Evolutionary conservation across 805 yeast species (phyloP).

Genomic region (Wickerhamiella allomyrinae): DNA sequence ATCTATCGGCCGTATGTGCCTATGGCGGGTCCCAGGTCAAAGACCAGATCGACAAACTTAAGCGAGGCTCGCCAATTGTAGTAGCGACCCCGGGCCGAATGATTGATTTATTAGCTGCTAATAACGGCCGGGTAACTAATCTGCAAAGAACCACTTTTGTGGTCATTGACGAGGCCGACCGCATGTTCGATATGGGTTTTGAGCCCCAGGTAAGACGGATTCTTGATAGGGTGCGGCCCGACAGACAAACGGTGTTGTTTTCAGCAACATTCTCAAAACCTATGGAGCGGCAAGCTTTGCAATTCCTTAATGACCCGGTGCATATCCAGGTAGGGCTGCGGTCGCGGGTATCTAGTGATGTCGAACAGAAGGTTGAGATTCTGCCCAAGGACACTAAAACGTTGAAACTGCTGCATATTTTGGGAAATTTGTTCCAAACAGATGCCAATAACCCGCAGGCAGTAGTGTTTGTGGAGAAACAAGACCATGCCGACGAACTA

Average conservation of each 20-base stretch:
- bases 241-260: constrained; percentile 75
- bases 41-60: constrained; percentile 64
- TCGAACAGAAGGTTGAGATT: constrained; percentile 56
- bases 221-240: constrained; percentile 62
- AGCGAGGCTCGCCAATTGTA: constrained; percentile 62
- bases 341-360: constrained; percentile 68
- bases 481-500: constrained; percentile 67
- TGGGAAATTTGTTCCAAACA: constrained; percentile 32
- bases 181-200: constrained; percentile 94
- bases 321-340: constrained; percentile 70
- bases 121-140: constrained; percentile 60
- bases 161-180: constrained; percentile 91
- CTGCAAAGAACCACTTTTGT: constrained; percentile 58
- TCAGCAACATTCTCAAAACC: constrained; percentile 87
- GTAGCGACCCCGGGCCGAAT: constrained; percentile 94
- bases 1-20: constrained; percentile 54
- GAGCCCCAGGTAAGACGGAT: constrained; percentile 88
- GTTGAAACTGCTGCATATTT: constrained; percentile 34
- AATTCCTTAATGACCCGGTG: constrained; percentile 48
- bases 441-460: constrained; percentile 25
- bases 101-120: constrained; percentile 75
- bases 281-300: constrained; percentile 60
- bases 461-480: constrained; percentile 77
- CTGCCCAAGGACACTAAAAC: constrained; percentile 45
- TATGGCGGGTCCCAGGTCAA: constrained; percentile 85